Base-by-base conservation (phyloP, 768 basidiomycete species). In the Trametes cingulata region DNA sequence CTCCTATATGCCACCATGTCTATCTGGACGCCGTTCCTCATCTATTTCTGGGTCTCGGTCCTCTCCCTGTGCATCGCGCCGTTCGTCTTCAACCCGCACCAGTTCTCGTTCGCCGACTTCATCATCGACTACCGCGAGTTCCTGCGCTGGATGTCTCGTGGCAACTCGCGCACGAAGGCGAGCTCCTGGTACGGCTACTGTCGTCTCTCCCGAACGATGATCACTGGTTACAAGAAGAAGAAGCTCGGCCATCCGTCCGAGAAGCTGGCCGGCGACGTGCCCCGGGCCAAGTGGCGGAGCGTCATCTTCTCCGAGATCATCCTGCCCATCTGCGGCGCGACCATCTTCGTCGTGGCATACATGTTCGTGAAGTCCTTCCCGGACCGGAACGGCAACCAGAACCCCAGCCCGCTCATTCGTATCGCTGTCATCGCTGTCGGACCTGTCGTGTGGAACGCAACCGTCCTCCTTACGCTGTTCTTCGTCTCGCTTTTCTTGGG, bases 151-250 rank as follows among this genome's bases (percentile, higher is more conserved):
- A 98, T 99, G 95, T 97, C 93, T 10, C 86, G 97, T 58, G 97
- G 97, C 57, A 99, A 98, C 76, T 97, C 97, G 47, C 81, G 94
- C 68, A 90, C 93, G 15, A 96, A 98, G 72, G 90, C 92, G 50
- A 98, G 96, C 77, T 95, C 93, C 65, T 99, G 97, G 97, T 96
- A 98, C 73, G 97, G 97, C 2, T 99, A 98, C 76, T 99, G 97
- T 73, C 93, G 97, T 67, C 84, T 98, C 59, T 96, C 94, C 37
- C 79, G 97, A 63, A 99, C 97, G 9, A 91, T 92, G 85, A 97
- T 98, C 66, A 98, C 97, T 17, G 97, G 97, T 41, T 98, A 94
- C 82, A 98, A 98, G 85, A 93, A 97, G 82, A 99, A 98, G 82
- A 90, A 94, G 69, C 85, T 99, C 19, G 97, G 97, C 3, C 91